Evolutionary conservation across 495 filamentous ascomycete genomes (phyloP).

Genomic region (Lophium mytilinum): DNA sequence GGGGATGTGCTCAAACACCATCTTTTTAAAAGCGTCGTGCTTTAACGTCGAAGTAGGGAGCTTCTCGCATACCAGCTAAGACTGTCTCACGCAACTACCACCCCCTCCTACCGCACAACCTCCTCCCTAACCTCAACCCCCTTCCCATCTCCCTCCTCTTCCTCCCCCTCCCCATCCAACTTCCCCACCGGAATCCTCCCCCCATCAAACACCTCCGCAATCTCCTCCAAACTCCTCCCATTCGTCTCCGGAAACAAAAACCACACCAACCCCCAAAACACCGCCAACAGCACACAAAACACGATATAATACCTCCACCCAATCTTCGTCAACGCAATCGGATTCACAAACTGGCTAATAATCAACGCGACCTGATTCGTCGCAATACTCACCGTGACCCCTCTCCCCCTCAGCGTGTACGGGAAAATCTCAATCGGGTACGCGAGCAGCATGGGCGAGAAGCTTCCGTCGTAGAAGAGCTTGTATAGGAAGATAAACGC

Average conservation of each 20-base stretch:
- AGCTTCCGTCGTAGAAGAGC: conserved; percentile 38
- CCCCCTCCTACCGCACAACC: background rate
- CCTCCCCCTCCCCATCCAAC: background rate
- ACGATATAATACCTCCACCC: conserved; percentile 26
- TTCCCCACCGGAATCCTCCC: background rate
- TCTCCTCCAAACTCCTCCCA: background rate
- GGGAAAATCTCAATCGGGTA: conserved; percentile 40
- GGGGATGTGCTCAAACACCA: too few species aligned
- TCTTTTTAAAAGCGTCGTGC: too few species aligned
- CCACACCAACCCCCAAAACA: background rate
- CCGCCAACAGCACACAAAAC: background rate
- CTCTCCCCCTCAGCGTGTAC: conserved; percentile 38
- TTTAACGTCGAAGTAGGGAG: too few species aligned
- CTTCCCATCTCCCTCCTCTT: background rate
- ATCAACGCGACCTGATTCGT: conserved; percentile 39
- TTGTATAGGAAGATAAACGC: conserved; percentile 41
- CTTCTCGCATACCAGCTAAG: too few species aligned
- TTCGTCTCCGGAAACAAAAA: background rate
- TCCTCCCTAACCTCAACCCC: background rate
- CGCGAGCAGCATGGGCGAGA: conserved; percentile 22
- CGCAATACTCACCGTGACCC: conserved; percentile 42
- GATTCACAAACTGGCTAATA: conserved; percentile 35
- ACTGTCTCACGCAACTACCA: too few species aligned
- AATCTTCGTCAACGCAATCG: conserved; percentile 19
- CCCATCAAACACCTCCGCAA: background rate